Evolutionary conservation across 306 rosid species (phyloP), one percentile per base, ranked within the genome.

Genomic region (Vicia villosa): DNA sequence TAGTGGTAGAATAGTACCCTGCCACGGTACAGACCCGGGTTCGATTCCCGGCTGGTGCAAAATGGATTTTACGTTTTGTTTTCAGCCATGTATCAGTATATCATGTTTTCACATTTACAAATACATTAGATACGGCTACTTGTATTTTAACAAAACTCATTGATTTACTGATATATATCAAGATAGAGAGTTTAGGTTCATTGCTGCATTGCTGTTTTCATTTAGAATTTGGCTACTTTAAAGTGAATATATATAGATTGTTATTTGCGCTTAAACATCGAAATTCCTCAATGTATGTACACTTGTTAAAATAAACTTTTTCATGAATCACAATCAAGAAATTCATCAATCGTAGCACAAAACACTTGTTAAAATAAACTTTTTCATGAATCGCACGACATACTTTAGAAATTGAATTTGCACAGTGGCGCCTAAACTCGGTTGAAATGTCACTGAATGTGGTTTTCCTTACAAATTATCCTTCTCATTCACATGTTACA

Each of bases 21-120:
- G 86, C 81, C 81, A 79, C 83, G 74, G 79, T 82, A 78, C 81
- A 78, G 76, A 74, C 83, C 86, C 73, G 81, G 81, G 81, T 82
- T 82, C 81, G 79, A 78, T 82, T 82, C 86, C 81, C 81, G 81
- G 81, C 79, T 79, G 83, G 83, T 83, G 86, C 86, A n/a, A n/a
- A n/a, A n/a, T n/a, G n/a, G n/a, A n/a, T n/a, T n/a, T n/a, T n/a
- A n/a, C n/a, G n/a, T n/a, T n/a, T n/a, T n/a, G n/a, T n/a, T n/a
- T n/a, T n/a, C n/a, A n/a, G n/a, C n/a, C n/a, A n/a, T n/a, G n/a
- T n/a, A n/a, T n/a, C n/a, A n/a, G n/a, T n/a, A n/a, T n/a, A n/a
- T n/a, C n/a, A n/a, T n/a, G n/a, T n/a, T n/a, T n/a, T n/a, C n/a
- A n/a, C n/a, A n/a, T n/a, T n/a, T n/a, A n/a, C n/a, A n/a, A n/a